Evolutionary conservation across 495 filamentous ascomycete genomes (phyloP), one percentile per base, ranked within the genome.

Genomic region (Talaromyces liani): DNA sequence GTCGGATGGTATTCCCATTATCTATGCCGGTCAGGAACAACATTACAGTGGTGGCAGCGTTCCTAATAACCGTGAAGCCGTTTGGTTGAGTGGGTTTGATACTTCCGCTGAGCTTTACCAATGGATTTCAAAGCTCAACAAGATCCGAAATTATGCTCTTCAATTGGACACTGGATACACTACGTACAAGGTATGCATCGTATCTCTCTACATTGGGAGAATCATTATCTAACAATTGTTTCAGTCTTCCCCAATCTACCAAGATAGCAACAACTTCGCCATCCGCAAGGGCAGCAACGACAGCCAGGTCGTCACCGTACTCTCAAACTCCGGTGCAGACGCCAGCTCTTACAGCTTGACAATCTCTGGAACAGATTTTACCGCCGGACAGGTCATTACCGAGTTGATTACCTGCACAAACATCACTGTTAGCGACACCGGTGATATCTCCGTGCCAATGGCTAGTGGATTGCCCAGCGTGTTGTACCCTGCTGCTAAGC

Each of bases 1-100:
- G 60, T 77, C 80, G 6, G 89, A 91, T 63, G 85, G 85, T 14
- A 84, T 88, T 20, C 85, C 86, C 1, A 86, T 88, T 68, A 80
- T 81, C 67, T 90, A 89, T 66, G 77, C 80, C 20, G 91, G 91
- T 10, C 88, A 92, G 66, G 91, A 93, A 70, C 90, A 93, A 66
- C 84, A 86, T 62, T 92, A 86, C 70, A 69, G 70, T 10, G 89
- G 90, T 34, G 79, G 79, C 12, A 77, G 65, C 34, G 87, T 87
- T 61, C 90, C 90, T 0, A 70, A 73, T 54, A 90, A 93, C 69
- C 86, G 91, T 41, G 91, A 93, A 68, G 89, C 90, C 6, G 73
- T 87, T 55, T 95, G 91, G 91, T 70, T 85, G 14, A 86, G 84
- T 12, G 77, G 77, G 0, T 93, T 88, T 72, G 72, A 78, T 60